Evolutionary conservation across 1,284 basidiomycete genomes (phyloP).

Genomic region (Sanghuangporus sanghuang): DNA sequence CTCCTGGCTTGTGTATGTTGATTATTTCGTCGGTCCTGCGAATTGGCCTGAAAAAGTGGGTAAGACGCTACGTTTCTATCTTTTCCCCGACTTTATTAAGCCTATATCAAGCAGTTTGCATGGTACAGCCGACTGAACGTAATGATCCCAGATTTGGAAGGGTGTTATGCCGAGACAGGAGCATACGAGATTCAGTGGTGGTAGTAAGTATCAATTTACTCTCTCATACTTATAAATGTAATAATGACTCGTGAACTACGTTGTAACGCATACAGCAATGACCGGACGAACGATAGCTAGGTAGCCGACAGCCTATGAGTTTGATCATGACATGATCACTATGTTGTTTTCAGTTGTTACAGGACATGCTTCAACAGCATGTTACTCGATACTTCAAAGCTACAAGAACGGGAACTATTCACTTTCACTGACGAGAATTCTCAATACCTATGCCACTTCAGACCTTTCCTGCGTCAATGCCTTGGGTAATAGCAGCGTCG

Average conservation of each 20-base stretch:
- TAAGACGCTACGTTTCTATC: conserved; percentile 16
- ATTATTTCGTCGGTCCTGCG: conserved; percentile 28
- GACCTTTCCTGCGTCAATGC: conserved; percentile 11
- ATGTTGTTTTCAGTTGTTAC: not conserved
- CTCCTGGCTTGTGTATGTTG: conserved; percentile 32
- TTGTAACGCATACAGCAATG: conserved; percentile 15
- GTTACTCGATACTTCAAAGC: not conserved
- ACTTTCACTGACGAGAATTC: not conserved
- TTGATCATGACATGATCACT: not conserved
- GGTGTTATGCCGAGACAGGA: conserved; percentile 26
- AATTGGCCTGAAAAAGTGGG: conserved; percentile 33
- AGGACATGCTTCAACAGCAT: not conserved
- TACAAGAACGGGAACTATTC: no score
- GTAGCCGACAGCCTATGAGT: not conserved
- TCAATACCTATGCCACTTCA: not conserved
- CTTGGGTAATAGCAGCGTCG: conserved; percentile 39
- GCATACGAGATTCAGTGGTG: conserved; percentile 29
- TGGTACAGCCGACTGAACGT: conserved; percentile 29
- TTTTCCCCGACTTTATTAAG: not conserved
- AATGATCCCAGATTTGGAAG: conserved; percentile 26
- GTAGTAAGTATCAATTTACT: conserved; percentile 18
- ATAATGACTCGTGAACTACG: not conserved
- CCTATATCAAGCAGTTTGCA: not conserved
- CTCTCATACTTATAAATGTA: not conserved
- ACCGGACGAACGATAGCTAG: conserved; percentile 29